These are phyloP conservation scores for Phytopythium sindhum DNA, from an alignment of 352 stramenopile species.

Conservation along the genomic window DNA sequence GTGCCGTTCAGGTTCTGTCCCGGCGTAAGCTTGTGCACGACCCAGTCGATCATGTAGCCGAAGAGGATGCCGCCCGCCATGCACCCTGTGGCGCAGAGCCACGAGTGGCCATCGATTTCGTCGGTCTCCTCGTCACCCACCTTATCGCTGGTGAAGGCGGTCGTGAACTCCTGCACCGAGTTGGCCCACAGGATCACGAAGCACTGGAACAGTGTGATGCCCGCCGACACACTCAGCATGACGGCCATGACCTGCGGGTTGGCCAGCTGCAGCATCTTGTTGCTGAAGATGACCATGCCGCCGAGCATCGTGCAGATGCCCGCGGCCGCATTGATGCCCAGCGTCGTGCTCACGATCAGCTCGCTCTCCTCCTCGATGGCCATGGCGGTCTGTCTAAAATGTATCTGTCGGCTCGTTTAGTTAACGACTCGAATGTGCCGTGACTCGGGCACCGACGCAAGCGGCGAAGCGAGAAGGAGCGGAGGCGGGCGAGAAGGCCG, in stretches of 20 bases:
- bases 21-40: constrained; percentile 41
- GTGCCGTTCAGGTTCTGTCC: constrained; percentile 30
- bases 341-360: constrained; percentile 27
- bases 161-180: constrained; percentile 34
- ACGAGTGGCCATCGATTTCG: constrained; percentile 35
- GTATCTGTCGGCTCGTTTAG: neutral
- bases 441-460: neutral
- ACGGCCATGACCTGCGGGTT: constrained; percentile 57
- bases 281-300: constrained; percentile 68
- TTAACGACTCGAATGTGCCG: constrained; percentile 6
- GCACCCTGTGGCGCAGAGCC: constrained; percentile 76
- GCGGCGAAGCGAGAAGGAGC: neutral
- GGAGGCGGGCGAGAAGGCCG: neutral
- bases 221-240: constrained; percentile 58
- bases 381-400: constrained; percentile 13
- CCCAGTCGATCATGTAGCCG: constrained; percentile 47
- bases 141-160: constrained; percentile 22
- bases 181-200: constrained; percentile 68
- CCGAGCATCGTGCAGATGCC: constrained; percentile 59
- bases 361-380: constrained; percentile 23
- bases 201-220: constrained; percentile 78
- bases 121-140: constrained; percentile 12
- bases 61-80: constrained; percentile 84
- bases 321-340: constrained; percentile 55
- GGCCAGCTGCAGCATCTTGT: constrained; percentile 57